Percentiles rank a stretch among this genome's conserved stretches.
These are phyloP conservation scores for Suhomyces faveliae DNA, from an alignment of 805 yeast species.

Conservation along the genomic window DNA sequence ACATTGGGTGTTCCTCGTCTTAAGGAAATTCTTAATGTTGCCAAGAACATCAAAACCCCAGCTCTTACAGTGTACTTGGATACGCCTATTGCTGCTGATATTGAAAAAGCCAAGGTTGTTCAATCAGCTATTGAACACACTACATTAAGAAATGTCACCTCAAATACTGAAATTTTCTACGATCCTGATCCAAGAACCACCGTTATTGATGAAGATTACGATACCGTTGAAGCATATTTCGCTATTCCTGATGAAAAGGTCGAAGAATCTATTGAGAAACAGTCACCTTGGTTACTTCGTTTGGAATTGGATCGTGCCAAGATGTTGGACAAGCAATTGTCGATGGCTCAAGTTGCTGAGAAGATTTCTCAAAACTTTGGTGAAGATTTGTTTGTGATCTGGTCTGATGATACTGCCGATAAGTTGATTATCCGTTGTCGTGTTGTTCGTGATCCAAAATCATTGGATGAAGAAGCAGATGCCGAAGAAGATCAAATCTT, in stretches of 20 bases:
- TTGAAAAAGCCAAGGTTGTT: slow-evolving; percentile 89
- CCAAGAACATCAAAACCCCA: slow-evolving; percentile 99
- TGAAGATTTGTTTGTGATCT: slow-evolving; percentile 92
- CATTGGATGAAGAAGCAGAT: slow-evolving; percentile 88
- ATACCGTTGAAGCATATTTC: slow-evolving; percentile 95
- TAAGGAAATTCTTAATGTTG: slow-evolving; percentile 96
- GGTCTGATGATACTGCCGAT: slow-evolving; percentile 99
- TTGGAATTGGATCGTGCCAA: slow-evolving; percentile 97
- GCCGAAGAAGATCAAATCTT: slow-evolving; percentile 96
- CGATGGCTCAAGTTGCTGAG: slow-evolving; percentile 98
- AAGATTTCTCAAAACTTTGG: slow-evolving; percentile 90
- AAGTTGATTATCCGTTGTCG: slow-evolving; percentile 96
- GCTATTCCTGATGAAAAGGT: slow-evolving; percentile 98
- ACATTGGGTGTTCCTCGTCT: slow-evolving; percentile 97
- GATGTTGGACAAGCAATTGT: slow-evolving; percentile 95
- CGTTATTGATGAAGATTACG: slow-evolving; percentile 94
- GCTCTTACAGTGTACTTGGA: slow-evolving; percentile 91
- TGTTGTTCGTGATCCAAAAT: slow-evolving; percentile 94
- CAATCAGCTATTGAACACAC: slow-evolving; percentile 98
- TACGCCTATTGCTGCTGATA: slow-evolving; percentile 77
- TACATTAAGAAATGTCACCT: slow-evolving; percentile 87
- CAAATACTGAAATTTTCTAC: slow-evolving; percentile 95
- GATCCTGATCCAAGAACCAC: slow-evolving; percentile 98
- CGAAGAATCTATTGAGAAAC: slow-evolving; percentile 88
- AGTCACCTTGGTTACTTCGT: slow-evolving; percentile 97